A percentile compares a stretch with the other conserved stretches of the same genome.
These are phyloP conservation scores for Neonectria coccinea DNA, from an alignment of 2,329 filamentous ascomycete genomes.

Conservation along the genomic window DNA sequence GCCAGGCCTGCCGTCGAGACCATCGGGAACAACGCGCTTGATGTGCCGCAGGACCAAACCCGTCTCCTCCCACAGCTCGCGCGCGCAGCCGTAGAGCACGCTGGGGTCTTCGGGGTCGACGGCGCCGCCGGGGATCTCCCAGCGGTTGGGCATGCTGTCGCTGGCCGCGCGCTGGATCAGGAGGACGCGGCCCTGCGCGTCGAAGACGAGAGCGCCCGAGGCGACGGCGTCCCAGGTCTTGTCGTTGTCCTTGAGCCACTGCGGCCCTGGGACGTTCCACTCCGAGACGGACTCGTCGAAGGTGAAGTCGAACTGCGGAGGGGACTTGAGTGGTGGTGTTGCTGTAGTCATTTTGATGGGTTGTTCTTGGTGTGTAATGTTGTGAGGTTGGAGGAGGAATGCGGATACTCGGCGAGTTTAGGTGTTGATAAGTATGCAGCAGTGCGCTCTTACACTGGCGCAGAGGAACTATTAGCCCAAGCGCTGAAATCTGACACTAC, in stretches of 20 bases:
- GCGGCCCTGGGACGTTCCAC: constrained; percentile 41
- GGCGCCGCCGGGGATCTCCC: constrained; percentile 64
- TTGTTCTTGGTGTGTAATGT: constrained; percentile 4
- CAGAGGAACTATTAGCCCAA: not conserved
- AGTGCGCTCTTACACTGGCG: not conserved
- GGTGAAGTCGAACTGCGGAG: constrained; percentile 35
- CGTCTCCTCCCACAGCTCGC: constrained; percentile 63
- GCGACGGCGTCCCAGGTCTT: constrained; percentile 49
- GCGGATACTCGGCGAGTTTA: not conserved
- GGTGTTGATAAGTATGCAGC: not conserved
- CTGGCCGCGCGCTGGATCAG: constrained; percentile 59
- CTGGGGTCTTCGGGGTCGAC: constrained; percentile 56
- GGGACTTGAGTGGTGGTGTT: not conserved
- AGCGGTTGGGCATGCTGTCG: constrained; percentile 59
- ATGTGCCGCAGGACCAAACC: constrained; percentile 52
- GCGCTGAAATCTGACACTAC: not conserved
- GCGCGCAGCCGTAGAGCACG: constrained; percentile 57
- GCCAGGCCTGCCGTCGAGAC: constrained; percentile 35
- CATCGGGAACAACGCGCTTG: constrained; percentile 46
- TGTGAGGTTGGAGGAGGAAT: constrained; percentile 17
- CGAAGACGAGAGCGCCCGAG: constrained; percentile 52
- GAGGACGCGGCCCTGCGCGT: constrained; percentile 51
- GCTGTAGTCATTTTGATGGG: constrained; percentile 25
- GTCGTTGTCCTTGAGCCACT: constrained; percentile 42
- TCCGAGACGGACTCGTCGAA: constrained; percentile 40